Evolutionary conservation across 2,329 filamentous ascomycete species (phyloP).

Genomic region (Trichophyton benhamiae): DNA sequence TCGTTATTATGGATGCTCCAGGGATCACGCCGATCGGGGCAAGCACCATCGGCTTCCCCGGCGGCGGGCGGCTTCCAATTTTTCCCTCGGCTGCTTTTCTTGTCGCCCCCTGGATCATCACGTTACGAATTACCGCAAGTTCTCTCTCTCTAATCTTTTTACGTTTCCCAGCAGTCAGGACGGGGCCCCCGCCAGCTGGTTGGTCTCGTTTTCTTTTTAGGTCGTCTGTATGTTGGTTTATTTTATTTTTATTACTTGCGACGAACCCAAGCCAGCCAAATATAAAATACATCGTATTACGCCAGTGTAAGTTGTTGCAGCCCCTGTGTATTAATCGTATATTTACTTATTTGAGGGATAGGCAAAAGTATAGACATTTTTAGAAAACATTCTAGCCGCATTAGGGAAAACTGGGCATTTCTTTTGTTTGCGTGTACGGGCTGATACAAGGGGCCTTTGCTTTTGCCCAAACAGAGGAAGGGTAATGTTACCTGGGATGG

Average conservation of each 20-base stretch:
- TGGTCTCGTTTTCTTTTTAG: no score
- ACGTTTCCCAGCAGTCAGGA: slow-evolving; percentile 2
- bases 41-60: slow-evolving; percentile 2
- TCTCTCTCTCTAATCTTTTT: neutral
- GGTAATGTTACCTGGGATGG: neutral
- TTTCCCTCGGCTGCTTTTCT: neutral
- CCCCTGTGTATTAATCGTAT: neutral
- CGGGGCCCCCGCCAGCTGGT: neutral
- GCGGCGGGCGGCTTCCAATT: neutral
- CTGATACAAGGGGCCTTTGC: neutral
- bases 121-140: neutral
- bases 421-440: neutral
- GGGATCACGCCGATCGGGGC: slow-evolving; percentile 2
- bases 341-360: neutral
- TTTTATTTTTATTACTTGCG: no score
- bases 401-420: neutral
- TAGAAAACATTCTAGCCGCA: neutral
- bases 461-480: neutral
- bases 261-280: no score
- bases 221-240: no score
- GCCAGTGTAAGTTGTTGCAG: neutral
- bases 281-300: no score
- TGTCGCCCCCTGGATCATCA: neutral
- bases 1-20: neutral
- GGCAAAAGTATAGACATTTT: neutral